phyloP scores from a whole-genome alignment of 1,284 basidiomycete species.

The Gymnopus androsaceus region DNA sequence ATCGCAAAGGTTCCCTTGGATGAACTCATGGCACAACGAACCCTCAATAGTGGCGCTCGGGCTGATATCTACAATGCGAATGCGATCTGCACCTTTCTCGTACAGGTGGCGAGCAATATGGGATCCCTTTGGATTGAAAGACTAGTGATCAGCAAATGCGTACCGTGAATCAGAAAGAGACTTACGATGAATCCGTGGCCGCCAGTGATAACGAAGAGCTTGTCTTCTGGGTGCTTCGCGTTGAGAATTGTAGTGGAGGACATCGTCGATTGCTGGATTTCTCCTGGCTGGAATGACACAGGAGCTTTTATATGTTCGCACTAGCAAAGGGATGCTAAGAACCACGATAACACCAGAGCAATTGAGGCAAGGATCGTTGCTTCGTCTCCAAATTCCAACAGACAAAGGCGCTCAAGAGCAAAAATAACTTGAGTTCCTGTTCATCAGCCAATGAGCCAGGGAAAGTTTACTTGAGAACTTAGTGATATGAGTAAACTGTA shows the following conservation, averaged over 20 bases:
- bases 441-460: too few species aligned
- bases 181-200: conserved; percentile 61
- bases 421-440: too few species aligned
- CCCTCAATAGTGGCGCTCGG: conserved; percentile 29
- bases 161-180: neutral
- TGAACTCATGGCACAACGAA: conserved; percentile 35
- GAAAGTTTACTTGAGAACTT: too few species aligned
- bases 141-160: neutral
- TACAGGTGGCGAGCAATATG: conserved; percentile 46
- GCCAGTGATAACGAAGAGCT: conserved; percentile 49
- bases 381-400: too few species aligned
- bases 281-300: too few species aligned
- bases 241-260: neutral
- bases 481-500: too few species aligned
- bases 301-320: too few species aligned
- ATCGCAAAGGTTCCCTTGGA: conserved; percentile 51
- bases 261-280: too few species aligned
- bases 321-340: too few species aligned
- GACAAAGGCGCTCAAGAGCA: too few species aligned
- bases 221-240: neutral
- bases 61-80: conserved; percentile 48
- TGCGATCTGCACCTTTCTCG: conserved; percentile 27
- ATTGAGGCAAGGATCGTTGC: too few species aligned
- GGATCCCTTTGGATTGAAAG: conserved; percentile 43
- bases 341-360: too few species aligned